Evolutionary conservation across 1,139 yeast species (phyloP).

Genomic region (Pichia sp.): DNA sequence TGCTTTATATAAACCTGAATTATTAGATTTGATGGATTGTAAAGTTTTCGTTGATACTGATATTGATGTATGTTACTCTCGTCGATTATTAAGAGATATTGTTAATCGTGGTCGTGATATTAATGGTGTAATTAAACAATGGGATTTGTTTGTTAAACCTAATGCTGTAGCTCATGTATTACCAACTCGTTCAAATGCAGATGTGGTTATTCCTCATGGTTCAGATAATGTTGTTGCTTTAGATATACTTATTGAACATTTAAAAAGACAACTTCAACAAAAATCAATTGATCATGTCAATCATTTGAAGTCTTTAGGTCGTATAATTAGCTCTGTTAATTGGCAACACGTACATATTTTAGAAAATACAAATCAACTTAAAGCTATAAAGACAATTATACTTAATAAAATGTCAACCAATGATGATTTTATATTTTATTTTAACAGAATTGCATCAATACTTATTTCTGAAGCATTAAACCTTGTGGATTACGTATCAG

Average conservation of each 20-base stretch:
- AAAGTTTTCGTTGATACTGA: slow-evolving; percentile 93
- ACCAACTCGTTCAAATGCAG: slow-evolving; percentile 79
- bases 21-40: slow-evolving; percentile 72
- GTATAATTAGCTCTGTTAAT: slow-evolving; percentile 21
- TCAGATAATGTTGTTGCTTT: slow-evolving; percentile 78
- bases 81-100: slow-evolving; percentile 83
- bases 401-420: slow-evolving; percentile 50
- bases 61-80: slow-evolving; percentile 81
- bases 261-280: slow-evolving; percentile 59
- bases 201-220: slow-evolving; percentile 83
- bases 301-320: slow-evolving; percentile 52
- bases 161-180: slow-evolving; percentile 71
- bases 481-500: slow-evolving; percentile 32
- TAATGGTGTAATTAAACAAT: slow-evolving; percentile 74
- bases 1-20: slow-evolving; percentile 66
- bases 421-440: slow-evolving; percentile 79
- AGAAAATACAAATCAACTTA: slow-evolving; percentile 59
- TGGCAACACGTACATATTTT: slow-evolving; percentile 33
- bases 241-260: slow-evolving; percentile 69
- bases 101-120: slow-evolving; percentile 80
- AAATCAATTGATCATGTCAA: slow-evolving; percentile 65
- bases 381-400: slow-evolving; percentile 67
- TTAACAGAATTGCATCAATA: slow-evolving; percentile 70
- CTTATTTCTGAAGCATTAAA: slow-evolving; percentile 66
- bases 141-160: slow-evolving; percentile 90